Conservation (phyloP, 1,139 yeast genomes). For the Taphrina sp. region DNA sequence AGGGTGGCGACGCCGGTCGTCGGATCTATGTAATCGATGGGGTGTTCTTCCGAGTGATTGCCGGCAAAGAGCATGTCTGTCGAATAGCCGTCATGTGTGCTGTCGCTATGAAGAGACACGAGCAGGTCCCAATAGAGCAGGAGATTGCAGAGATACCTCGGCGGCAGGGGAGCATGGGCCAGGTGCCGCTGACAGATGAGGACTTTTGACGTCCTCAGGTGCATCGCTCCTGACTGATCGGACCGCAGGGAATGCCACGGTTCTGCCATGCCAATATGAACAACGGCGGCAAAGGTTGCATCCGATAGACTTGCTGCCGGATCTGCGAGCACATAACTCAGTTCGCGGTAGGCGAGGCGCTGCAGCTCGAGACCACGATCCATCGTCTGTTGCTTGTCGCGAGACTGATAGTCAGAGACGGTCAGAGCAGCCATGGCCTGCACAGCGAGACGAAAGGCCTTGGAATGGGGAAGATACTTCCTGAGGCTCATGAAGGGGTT, state of each 20-base stretch:
- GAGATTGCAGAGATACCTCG: conserved; percentile 20
- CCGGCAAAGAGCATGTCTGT: conserved; percentile 17
- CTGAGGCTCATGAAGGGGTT: conserved; percentile 28
- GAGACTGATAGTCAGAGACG: conserved; percentile 20
- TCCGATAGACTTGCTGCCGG: conserved; percentile 24
- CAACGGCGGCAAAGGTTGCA: conserved; percentile 29
- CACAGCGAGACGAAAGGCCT: conserved; percentile 17
- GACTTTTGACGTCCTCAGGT: conserved; percentile 27
- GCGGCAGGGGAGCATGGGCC: conserved; percentile 10
- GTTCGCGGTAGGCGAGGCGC: conserved; percentile 27
- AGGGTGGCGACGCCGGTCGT: conserved; percentile 17
- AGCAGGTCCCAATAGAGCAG: conserved; percentile 27
- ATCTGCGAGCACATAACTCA: conserved; percentile 18
- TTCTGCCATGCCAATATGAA: conserved; percentile 30
- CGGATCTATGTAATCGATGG: conserved; percentile 26
- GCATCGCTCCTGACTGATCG: conserved; percentile 28
- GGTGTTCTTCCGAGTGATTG: conserved; percentile 15
- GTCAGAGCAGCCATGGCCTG: conserved; percentile 31
- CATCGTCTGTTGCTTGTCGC: conserved; percentile 21
- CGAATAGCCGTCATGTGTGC: conserved; percentile 22
- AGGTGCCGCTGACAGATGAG: conserved; percentile 28
- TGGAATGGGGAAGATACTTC: conserved; percentile 15
- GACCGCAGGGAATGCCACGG: conserved; percentile 31
- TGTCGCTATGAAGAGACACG: conserved; percentile 26
- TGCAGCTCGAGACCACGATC: conserved; percentile 31